phyloP scores from a whole-genome alignment of 2,329 filamentous ascomycete genomes.

The Zymoseptoria brevis region DNA sequence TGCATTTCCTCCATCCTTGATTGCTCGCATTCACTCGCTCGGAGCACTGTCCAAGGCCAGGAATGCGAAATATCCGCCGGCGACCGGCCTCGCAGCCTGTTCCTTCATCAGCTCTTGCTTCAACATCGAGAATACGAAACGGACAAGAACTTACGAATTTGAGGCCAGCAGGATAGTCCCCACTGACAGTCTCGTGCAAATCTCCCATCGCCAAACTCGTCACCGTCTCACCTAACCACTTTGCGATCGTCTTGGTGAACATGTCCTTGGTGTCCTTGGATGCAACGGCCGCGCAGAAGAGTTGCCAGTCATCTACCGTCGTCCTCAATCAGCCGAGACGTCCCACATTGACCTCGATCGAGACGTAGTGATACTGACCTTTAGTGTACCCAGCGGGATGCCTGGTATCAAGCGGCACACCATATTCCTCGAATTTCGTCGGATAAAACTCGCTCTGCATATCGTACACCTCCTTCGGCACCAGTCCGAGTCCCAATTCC shows the following conservation, averaged over 20 bases:
- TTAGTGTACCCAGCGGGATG: constrained; percentile 30
- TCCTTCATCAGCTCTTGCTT: background rate
- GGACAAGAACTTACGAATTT: constrained; percentile 35
- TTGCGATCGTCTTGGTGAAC: constrained; percentile 42
- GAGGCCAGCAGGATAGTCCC: constrained; percentile 24
- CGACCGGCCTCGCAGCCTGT: constrained; percentile 35
- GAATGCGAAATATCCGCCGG: constrained; percentile 46
- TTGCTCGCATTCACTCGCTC: constrained; percentile 8
- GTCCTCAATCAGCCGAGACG: background rate
- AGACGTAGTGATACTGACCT: constrained; percentile 7
- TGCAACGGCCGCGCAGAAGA: constrained; percentile 42
- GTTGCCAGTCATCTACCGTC: constrained; percentile 41
- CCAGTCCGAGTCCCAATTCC: constrained; percentile 40
- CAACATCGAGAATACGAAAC: background rate
- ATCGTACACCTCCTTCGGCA: constrained; percentile 46
- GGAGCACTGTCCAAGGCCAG: constrained; percentile 32
- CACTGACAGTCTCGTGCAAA: constrained; percentile 43
- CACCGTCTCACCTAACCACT: constrained; percentile 43
- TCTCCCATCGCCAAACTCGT: constrained; percentile 45
- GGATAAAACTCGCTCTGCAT: constrained; percentile 49
- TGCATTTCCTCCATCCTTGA: background rate
- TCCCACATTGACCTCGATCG: background rate
- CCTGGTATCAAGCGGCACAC: constrained; percentile 47
- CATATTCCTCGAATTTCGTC: constrained; percentile 40
- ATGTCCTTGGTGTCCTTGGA: constrained; percentile 37